Conservation (phyloP, 257 asterid genomes). For the Solanum boliviense region DNA sequence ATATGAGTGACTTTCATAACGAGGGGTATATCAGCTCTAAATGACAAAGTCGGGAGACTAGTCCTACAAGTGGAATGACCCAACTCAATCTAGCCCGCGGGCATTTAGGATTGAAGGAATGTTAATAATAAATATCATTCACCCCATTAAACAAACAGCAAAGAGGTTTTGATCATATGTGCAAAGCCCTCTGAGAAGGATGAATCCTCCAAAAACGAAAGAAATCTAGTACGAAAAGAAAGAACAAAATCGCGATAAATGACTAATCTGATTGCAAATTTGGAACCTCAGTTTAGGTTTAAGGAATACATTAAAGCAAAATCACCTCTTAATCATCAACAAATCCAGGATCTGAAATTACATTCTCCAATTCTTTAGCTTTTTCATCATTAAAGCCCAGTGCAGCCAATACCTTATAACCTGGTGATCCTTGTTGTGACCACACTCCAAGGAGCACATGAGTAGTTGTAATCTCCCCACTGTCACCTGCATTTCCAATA, state of each 20-base stretch:
- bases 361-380: constrained; percentile 41
- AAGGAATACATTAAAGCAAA: not conserved
- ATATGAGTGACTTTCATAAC: no score
- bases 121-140: not conserved
- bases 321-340: constrained; percentile 16
- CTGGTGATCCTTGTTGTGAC: constrained; percentile 55
- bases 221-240: not conserved
- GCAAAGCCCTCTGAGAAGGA: not conserved
- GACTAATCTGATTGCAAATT: not conserved
- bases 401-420: constrained; percentile 33
- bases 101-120: not conserved
- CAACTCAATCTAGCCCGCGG: not conserved
- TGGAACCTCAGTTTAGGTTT: not conserved
- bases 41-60: no score
- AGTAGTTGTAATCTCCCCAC: constrained; percentile 41
- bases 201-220: not conserved
- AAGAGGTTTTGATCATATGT: not conserved
- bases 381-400: constrained; percentile 46
- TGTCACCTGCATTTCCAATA: constrained; percentile 27
- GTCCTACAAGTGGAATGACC: not conserved
- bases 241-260: not conserved
- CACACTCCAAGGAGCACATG: constrained; percentile 62
- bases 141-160: not conserved
- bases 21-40: no score
- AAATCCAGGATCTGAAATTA: constrained; percentile 35